phyloP scores from a whole-genome alignment of 257 asterid species.

The Lycium barbarum region DNA sequence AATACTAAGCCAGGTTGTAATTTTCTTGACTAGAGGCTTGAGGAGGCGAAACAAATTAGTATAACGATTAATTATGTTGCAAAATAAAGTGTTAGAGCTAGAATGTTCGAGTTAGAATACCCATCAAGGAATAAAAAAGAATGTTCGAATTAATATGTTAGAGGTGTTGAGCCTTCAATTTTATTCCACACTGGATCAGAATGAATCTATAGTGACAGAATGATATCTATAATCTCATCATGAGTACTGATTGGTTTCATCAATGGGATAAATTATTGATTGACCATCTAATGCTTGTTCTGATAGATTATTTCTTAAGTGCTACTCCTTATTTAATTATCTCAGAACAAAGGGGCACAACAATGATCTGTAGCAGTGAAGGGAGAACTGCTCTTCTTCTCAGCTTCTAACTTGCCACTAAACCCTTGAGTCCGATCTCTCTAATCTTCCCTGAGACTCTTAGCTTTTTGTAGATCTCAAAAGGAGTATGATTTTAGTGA shows the following conservation, averaged over 20 bases:
- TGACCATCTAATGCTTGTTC: not conserved
- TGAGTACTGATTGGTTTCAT: not conserved
- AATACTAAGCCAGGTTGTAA: not conserved
- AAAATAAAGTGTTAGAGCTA: conserved; percentile 12
- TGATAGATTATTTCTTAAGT: not conserved
- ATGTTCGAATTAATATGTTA: not conserved
- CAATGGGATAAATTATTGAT: not conserved
- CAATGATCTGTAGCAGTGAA: not conserved
- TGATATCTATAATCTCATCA: conserved; percentile 2
- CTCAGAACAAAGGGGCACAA: not conserved
- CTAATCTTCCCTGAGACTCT: not conserved
- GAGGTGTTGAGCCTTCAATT: not conserved
- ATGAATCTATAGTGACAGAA: not conserved
- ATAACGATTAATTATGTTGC: not conserved
- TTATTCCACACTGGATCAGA: conserved; percentile 13
- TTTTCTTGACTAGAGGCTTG: not conserved
- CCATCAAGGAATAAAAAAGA: not conserved
- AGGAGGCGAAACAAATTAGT: conserved; percentile 10
- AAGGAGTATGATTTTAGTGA: not conserved
- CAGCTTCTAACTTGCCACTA: not conserved
- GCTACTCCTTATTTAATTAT: not conserved
- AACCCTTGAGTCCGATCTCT: not conserved
- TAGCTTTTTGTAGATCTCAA: not conserved
- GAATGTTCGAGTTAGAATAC: conserved; percentile 4
- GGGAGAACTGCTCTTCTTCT: conserved; percentile 1